Conservation (phyloP, 164 flowering plant species). For the Sedum album region DNA sequence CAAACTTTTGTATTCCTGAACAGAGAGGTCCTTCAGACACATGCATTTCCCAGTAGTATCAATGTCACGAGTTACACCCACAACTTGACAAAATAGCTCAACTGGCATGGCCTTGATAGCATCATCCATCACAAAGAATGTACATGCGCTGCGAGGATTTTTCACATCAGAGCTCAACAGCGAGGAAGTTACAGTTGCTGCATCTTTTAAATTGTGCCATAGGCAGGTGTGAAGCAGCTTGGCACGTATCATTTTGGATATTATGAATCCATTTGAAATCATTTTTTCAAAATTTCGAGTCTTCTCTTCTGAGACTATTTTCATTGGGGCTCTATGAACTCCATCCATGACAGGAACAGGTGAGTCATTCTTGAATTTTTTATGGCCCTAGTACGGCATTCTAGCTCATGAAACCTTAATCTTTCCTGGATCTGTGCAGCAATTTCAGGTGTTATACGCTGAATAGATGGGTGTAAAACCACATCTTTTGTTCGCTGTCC, state of each 20-base stretch:
- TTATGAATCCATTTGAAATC: conserved; percentile 80
- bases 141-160: conserved; percentile 51
- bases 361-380: conserved; percentile 32
- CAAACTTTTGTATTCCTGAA: conserved; percentile 44
- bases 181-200: conserved; percentile 12
- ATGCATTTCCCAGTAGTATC: conserved; percentile 55
- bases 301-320: conserved; percentile 27
- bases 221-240: conserved; percentile 75
- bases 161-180: conserved; percentile 24
- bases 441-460: conserved; percentile 40
- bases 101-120: conserved; percentile 78
- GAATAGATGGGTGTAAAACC: conserved; percentile 72
- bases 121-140: conserved; percentile 47
- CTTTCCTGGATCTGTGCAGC: conserved; percentile 64
- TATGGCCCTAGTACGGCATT: conserved; percentile 42
- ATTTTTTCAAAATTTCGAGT: conserved; percentile 46
- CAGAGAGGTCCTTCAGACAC: conserved; percentile 65
- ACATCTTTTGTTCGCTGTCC: conserved; percentile 46
- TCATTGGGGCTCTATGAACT: conserved; percentile 38
- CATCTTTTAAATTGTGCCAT: conserved; percentile 49
- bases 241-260: conserved; percentile 84
- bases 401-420: conserved; percentile 61
- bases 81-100: conserved; percentile 82
- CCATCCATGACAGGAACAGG: conserved; percentile 49
- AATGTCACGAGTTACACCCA: conserved; percentile 51